A percentile compares a stretch with the other conserved stretches of the same genome.
Evolutionary conservation across 768 basidiomycete species (phyloP).

Genomic region (Termitomyces sp.): DNA sequence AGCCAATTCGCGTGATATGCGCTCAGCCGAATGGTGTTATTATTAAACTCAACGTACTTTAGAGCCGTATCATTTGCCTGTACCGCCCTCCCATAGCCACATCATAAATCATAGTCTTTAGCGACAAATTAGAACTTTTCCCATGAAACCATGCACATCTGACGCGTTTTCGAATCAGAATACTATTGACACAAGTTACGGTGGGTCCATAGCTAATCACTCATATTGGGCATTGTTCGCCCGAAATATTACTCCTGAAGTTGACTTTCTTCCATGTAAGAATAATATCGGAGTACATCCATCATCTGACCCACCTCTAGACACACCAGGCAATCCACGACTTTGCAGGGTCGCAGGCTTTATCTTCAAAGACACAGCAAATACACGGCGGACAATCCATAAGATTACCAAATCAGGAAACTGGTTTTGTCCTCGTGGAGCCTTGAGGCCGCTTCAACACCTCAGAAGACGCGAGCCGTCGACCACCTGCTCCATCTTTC

Average conservation of each 20-base stretch:
- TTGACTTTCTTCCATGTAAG: neutral
- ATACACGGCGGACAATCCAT: neutral
- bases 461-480: constrained; percentile 2
- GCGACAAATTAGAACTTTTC: neutral
- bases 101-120: neutral
- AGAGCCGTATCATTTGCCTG: neutral
- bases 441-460: constrained; percentile 1
- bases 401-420: constrained; percentile 4
- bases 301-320: constrained; percentile 5
- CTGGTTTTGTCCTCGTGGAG: constrained; percentile 4
- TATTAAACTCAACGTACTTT: neutral
- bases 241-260: neutral
- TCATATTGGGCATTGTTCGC: neutral
- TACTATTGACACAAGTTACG: neutral
- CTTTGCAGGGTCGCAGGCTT: constrained; percentile 2
- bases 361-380: neutral
- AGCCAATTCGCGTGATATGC: neutral
- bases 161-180: neutral
- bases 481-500: constrained; percentile 1
- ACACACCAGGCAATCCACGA: constrained; percentile 5
- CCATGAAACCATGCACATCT: neutral
- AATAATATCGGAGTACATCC: neutral
- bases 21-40: neutral
- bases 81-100: neutral
- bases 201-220: neutral